Evolutionary conservation across 805 yeast species (phyloP), one percentile per base, ranked within the genome.

Genomic region (Kodamaea kakaduensis): DNA sequence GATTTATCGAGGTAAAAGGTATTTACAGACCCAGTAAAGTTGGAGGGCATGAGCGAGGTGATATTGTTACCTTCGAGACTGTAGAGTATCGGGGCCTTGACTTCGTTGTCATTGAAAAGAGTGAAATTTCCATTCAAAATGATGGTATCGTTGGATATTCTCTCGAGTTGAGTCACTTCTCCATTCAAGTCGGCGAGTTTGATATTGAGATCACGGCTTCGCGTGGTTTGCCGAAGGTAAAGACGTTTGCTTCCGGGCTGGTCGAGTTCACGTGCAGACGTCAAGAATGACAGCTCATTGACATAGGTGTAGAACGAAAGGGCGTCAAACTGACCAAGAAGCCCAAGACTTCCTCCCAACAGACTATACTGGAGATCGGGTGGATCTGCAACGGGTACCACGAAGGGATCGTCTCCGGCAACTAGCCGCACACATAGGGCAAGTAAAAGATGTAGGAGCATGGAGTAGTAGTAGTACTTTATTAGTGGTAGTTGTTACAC

Each of bases 1-100:
- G 71, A 58, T 21, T 59, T 54, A 29, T 64, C 68, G 2, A 57
- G 79, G 33, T 47, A 55, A 4, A 66, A 47, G n/a, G 65, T 54
- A 17, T 49, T 51, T 10, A 66, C 64, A 5, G 43, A 31, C 7
- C 71, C 71, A 22, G 52, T 47, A n/a, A 47, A 20, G 19, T 40
- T 25, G 9, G 37, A 22, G 2, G 47, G 36, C 28, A 61, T 47
- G 17, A 65, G 44, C 19, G 49, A 33, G 16, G 56, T 44, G 12
- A 57, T 34, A 9, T 45, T 44, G 12, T 51, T 47, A 31, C 52
- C 48, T 19, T 64, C 41, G 20, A 56, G 41, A 36, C 64, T 62
- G 43, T 47, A 61, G 22, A 66, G 56, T n/a, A 64, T 50, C 4
- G 73, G 73, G 9, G 61, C 46, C 31, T 28, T 38, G 31, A 51